phyloP scores from a whole-genome alignment of 768 basidiomycete genomes.

The Royoungia palumana region DNA sequence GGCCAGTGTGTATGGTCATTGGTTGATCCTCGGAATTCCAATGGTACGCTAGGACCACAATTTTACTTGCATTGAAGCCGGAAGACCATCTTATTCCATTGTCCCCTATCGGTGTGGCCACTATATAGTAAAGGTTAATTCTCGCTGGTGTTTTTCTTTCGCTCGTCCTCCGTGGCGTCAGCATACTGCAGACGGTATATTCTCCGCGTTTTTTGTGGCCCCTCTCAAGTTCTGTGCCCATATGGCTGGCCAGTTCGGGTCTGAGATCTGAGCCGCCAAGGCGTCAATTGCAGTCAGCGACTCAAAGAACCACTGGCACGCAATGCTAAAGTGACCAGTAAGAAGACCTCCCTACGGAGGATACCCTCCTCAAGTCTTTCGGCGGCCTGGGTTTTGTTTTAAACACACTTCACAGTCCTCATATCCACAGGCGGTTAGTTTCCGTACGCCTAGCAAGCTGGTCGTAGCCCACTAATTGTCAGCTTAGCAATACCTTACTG shows the following conservation, averaged over 20 bases:
- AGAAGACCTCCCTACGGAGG: neutral
- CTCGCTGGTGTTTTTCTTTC: constrained; percentile 20
- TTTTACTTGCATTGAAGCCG: neutral
- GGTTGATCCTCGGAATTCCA: constrained; percentile 9
- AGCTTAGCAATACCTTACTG: constrained; percentile 23
- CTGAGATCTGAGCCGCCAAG: neutral
- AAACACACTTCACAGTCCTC: constrained; percentile 17
- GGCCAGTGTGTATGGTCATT: too few relatives aligned
- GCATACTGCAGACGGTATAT: constrained; percentile 24
- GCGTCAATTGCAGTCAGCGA: constrained; percentile 8
- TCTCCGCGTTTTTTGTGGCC: neutral
- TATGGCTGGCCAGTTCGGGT: constrained; percentile 17
- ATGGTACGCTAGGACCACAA: constrained; percentile 8
- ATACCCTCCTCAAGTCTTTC: neutral
- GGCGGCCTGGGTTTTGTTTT: constrained; percentile 22
- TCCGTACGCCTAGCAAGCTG: neutral
- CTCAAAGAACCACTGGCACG: constrained; percentile 6
- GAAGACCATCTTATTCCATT: neutral
- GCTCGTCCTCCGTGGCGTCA: constrained; percentile 21
- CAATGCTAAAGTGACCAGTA: constrained; percentile 14
- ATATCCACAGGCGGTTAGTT: constrained; percentile 18
- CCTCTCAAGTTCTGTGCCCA: neutral
- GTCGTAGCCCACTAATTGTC: neutral
- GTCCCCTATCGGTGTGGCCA: constrained; percentile 7
- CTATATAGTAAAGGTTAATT: constrained; percentile 18